A percentile compares a stretch with the other conserved stretches of the same genome.
Conservation (phyloP, 495 filamentous ascomycete species). For the Penicillium turbatum region DNA sequence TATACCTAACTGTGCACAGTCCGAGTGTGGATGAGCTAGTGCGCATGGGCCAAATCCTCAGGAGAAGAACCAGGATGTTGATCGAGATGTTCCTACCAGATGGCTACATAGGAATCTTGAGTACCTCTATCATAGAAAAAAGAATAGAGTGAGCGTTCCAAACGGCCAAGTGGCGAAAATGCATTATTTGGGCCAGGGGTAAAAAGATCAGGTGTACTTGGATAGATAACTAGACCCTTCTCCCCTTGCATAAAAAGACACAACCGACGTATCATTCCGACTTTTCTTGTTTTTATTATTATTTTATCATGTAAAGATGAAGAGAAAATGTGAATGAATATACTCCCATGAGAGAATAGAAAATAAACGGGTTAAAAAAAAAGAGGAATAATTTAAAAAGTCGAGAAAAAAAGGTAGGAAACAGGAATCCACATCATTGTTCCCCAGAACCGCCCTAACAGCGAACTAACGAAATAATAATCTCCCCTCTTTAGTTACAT, state of each 20-base stretch:
- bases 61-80: background rate
- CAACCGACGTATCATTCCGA: background rate
- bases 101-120: background rate
- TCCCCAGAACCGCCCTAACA: conserved; percentile 22
- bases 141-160: background rate
- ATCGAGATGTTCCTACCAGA: background rate
- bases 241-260: conserved; percentile 19
- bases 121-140: background rate
- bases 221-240: background rate
- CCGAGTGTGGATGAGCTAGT: background rate
- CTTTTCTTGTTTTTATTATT: background rate
- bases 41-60: background rate
- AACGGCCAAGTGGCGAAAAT: conserved; percentile 6
- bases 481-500: conserved; percentile 9
- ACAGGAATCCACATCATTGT: conserved; percentile 11
- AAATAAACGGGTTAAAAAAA: background rate
- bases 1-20: conserved; percentile 1
- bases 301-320: background rate
- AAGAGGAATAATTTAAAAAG: background rate
- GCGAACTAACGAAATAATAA: conserved; percentile 24
- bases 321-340: background rate
- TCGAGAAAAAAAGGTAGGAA: background rate
- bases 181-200: conserved; percentile 19
- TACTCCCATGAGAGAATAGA: background rate
- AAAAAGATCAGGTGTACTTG: background rate